Evolutionary conservation across 352 stramenopile genomes (phyloP).

Genomic region (Blastocystis sp.): DNA sequence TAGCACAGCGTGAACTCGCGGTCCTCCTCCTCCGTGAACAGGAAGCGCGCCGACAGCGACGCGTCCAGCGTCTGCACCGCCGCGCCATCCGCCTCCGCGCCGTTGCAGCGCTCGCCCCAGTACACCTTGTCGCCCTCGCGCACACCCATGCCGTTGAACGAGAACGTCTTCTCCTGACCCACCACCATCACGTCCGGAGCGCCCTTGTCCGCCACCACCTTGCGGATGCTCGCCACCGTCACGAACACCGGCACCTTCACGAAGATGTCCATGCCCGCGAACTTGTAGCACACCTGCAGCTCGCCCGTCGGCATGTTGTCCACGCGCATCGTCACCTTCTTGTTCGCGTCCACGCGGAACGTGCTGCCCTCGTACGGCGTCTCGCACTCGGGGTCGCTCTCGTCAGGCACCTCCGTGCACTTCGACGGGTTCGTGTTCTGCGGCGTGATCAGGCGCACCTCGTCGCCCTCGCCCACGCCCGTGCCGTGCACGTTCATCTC

Average conservation of each 20-base stretch:
- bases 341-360: constrained; percentile 32
- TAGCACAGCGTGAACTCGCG: constrained; percentile 27
- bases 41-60: constrained; percentile 29
- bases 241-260: constrained; percentile 67
- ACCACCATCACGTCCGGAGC: constrained; percentile 60
- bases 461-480: constrained; percentile 32
- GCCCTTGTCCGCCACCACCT: constrained; percentile 6
- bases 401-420: constrained; percentile 1
- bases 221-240: constrained; percentile 49
- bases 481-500: constrained; percentile 22
- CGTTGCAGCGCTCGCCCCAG: constrained; percentile 25
- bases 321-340: constrained; percentile 39
- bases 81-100: not conserved
- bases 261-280: constrained; percentile 51
- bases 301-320: constrained; percentile 11
- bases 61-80: constrained; percentile 12
- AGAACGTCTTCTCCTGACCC: constrained; percentile 31
- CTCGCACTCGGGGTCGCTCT: constrained; percentile 43
- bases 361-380: constrained; percentile 54
- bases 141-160: constrained; percentile 58
- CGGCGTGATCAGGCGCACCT: constrained; percentile 63
- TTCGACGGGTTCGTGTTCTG: not conserved
- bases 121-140: constrained; percentile 31
- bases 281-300: constrained; percentile 69
- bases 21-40: not conserved